These are phyloP conservation scores for Starmera dryadoides DNA, from an alignment of 805 yeast species.

Conservation along the genomic window DNA sequence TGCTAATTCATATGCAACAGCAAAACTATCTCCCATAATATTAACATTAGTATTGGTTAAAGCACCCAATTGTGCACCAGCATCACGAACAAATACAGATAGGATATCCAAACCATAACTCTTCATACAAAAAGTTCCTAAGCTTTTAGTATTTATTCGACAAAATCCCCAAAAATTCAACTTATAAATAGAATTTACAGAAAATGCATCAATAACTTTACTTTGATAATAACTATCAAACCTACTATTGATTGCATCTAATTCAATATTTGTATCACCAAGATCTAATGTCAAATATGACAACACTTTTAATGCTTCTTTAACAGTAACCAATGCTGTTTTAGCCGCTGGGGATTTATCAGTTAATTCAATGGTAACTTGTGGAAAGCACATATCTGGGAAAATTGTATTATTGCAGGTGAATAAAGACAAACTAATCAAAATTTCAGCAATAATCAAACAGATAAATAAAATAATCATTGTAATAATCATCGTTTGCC, in stretches of 20 bases:
- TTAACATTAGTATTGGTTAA: slow-evolving; percentile 33
- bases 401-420: slow-evolving; percentile 24
- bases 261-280: slow-evolving; percentile 18
- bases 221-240: slow-evolving; percentile 20
- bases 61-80: slow-evolving; percentile 38
- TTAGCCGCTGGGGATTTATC: slow-evolving; percentile 30
- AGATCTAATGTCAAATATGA: slow-evolving; percentile 40
- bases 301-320: slow-evolving; percentile 35
- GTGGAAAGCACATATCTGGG: slow-evolving; percentile 32
- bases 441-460: slow-evolving; percentile 5
- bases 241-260: slow-evolving; percentile 12
- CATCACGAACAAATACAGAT: slow-evolving; percentile 40
- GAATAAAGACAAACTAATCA: slow-evolving; percentile 15
- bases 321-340: slow-evolving; percentile 25
- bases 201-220: slow-evolving; percentile 37
- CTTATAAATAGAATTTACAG: slow-evolving; percentile 32
- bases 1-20: slow-evolving; percentile 29
- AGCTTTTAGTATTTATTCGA: slow-evolving; percentile 23
- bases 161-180: slow-evolving; percentile 45
- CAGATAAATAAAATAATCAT: neutral
- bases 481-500: neutral
- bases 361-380: slow-evolving; percentile 31
- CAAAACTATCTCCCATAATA: slow-evolving; percentile 33
- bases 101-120: slow-evolving; percentile 40
- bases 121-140: slow-evolving; percentile 22